phyloP scores from a whole-genome alignment of 2,329 filamentous ascomycete genomes.

The Penicillium concentricum region DNA sequence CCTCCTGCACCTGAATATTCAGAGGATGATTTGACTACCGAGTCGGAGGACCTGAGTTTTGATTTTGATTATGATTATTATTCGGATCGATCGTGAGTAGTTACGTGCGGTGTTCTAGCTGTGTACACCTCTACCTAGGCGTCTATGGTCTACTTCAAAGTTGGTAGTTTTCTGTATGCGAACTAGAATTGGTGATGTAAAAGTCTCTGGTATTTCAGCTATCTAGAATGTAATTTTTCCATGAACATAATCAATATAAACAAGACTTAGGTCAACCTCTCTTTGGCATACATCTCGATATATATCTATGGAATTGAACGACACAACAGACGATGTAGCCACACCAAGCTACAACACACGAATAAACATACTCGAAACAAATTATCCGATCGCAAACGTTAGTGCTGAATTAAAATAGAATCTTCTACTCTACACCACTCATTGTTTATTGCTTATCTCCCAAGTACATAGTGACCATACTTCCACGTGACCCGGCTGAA shows the following conservation, averaged over 20 bases:
- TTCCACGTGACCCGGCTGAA: conserved; percentile 24
- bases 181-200: not conserved
- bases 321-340: not conserved
- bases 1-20: not conserved
- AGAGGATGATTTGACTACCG: not conserved
- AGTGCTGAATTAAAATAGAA: not conserved
- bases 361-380: not conserved
- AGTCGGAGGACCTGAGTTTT: too few species aligned
- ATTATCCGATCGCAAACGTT: not conserved
- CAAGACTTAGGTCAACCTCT: not conserved
- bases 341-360: not conserved
- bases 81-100: too few species aligned
- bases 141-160: not conserved
- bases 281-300: not conserved
- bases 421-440: not conserved
- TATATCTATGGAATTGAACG: not conserved
- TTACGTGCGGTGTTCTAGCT: too few species aligned
- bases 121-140: too few species aligned
- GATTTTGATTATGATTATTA: too few species aligned
- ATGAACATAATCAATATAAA: not conserved
- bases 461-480: not conserved
- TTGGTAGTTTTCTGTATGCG: not conserved
- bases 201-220: not conserved
- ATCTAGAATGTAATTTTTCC: not conserved
- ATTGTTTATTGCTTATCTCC: not conserved